These are phyloP conservation scores for Pseudocercospora eumusae DNA, from an alignment of 2,329 filamentous ascomycete species.

Conservation along the genomic window DNA sequence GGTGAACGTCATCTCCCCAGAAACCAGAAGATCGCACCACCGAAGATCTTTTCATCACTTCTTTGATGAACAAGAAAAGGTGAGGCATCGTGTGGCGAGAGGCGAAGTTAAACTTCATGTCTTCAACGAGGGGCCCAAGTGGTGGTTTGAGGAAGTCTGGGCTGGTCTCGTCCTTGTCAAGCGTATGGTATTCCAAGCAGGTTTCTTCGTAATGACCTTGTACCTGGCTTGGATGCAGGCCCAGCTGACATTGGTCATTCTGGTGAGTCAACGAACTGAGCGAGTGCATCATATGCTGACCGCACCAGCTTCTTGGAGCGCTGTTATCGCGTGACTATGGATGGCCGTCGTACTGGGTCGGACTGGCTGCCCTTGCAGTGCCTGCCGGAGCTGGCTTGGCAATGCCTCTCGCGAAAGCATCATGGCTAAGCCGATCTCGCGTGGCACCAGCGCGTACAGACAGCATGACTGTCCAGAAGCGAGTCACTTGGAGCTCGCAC, in stretches of 20 bases:
- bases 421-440: constrained; percentile 66
- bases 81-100: constrained; percentile 60
- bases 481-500: constrained; percentile 70
- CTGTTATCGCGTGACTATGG: constrained; percentile 69
- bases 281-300: constrained; percentile 15
- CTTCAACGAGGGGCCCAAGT: constrained; percentile 68
- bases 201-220: constrained; percentile 70
- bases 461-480: constrained; percentile 65
- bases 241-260: constrained; percentile 70
- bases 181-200: constrained; percentile 72
- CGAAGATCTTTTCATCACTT: constrained; percentile 69
- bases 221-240: constrained; percentile 79
- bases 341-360: constrained; percentile 65
- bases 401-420: constrained; percentile 72
- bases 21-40: constrained; percentile 69
- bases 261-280: constrained; percentile 50
- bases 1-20: constrained; percentile 70
- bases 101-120: constrained; percentile 79
- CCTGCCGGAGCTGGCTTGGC: constrained; percentile 69
- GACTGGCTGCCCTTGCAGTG: constrained; percentile 65
- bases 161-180: constrained; percentile 67
- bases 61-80: constrained; percentile 49
- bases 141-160: constrained; percentile 76
- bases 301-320: constrained; percentile 61
- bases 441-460: constrained; percentile 61